These are phyloP conservation scores for Pachysandra terminalis DNA, from an alignment of 164 flowering plant species.

Conservation along the genomic window DNA sequence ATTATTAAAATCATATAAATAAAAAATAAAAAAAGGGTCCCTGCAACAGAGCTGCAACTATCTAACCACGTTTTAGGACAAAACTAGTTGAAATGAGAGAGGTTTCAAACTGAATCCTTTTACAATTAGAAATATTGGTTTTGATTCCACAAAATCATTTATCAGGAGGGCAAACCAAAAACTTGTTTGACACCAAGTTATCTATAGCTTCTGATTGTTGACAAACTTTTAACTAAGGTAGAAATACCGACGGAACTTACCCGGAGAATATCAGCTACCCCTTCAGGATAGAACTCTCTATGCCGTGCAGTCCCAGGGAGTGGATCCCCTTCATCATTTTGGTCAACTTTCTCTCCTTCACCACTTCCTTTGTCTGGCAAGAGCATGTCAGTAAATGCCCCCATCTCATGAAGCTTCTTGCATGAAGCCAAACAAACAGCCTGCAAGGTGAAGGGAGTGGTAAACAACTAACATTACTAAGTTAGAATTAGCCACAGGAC, in stretches of 20 bases:
- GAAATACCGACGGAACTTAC: slow-evolving; percentile 37
- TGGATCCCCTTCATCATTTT: slow-evolving; percentile 83
- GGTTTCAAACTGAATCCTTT: too few relatives aligned
- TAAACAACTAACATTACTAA: not conserved
- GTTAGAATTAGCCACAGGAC: not conserved
- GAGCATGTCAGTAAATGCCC: slow-evolving; percentile 98
- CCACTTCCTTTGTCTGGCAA: slow-evolving; percentile 97
- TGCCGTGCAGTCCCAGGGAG: slow-evolving; percentile 97
- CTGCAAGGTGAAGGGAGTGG: slow-evolving; percentile 31
- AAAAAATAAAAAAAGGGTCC: too few relatives aligned
- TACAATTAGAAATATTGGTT: too few relatives aligned
- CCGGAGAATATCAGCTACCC: slow-evolving; percentile 82
- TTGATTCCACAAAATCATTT: too few relatives aligned
- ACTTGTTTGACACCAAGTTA: too few relatives aligned
- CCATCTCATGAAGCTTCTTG: slow-evolving; percentile 99
- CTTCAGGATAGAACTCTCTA: slow-evolving; percentile 99
- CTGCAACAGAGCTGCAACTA: too few relatives aligned
- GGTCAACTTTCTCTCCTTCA: slow-evolving; percentile 66
- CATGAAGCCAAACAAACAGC: slow-evolving; percentile 98
- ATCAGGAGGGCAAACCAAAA: too few relatives aligned
- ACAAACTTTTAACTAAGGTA: not conserved
- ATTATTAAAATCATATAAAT: too few relatives aligned
- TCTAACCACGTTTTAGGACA: too few relatives aligned
- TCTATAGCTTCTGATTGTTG: too few relatives aligned
- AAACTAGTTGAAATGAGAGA: too few relatives aligned